Base-by-base conservation (phyloP, 1,139 yeast species). In the Pichia sp. region DNA sequence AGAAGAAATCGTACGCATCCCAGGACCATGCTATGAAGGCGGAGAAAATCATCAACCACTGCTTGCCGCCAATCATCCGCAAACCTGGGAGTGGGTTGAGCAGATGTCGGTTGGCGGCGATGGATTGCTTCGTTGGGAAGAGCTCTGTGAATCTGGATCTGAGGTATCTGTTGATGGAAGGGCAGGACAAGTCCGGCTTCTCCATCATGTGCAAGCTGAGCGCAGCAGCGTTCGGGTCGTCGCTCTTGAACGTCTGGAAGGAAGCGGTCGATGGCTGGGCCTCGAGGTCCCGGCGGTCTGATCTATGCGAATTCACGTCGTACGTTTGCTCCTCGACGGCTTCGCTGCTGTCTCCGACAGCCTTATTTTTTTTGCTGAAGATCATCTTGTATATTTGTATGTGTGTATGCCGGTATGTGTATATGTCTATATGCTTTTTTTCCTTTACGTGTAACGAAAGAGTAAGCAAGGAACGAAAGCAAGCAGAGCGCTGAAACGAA, bases 1-100 rank as follows among this genome's bases (percentile, higher is more conserved):
- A 76, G 68, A 87, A 87, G 70, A 84, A 87, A 70, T 87, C 95
- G 68, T 86, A 77, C 2, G 95, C 87, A 67, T 87, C 95, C 79
- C 88, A 78, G 4, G 90, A 77, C 95, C 95, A 87, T 34, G 87
- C 89, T 58, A 76, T 66, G 63, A 84, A 83, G 3, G 90, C 91
- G 48, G 84, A 74, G 33, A 75, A 57, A 64, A 85, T 84, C 67
- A 84, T 81, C 53, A 79, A 73, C 89, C 91, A 84, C 57, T 83
- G 83, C 52, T 69, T 71, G 49, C 71, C 66, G 27, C 73, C 73
- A 65, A 84, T 74, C 59, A 68, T 66, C 29, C 67, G 67, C 38
- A 84, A 71, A 33, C 79, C 80, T 0, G 83, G 83, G 44, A 82
- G 59, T 2, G 87, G 87, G 64, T 83, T 83, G 44, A 80, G 46